Base-by-base conservation (phyloP, 2,329 filamentous ascomycete species). In the Sporothrix pallida region DNA sequence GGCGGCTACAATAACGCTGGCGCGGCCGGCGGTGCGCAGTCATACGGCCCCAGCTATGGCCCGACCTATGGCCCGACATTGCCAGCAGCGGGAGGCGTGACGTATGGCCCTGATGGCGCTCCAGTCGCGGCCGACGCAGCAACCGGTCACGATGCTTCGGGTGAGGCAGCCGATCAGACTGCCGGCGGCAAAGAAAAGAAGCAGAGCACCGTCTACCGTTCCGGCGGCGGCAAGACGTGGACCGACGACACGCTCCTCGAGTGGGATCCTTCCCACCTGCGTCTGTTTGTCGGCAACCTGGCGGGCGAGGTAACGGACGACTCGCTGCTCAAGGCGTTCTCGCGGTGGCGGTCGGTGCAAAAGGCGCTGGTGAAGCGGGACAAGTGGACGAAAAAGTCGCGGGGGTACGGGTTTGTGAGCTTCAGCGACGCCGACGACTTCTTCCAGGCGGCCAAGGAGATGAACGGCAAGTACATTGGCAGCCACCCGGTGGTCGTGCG, bases 391-490 rank as follows among this genome's bases (percentile, higher is more conserved):
- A 96, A 93, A 73, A 99, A 99, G 84, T 97, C 93, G 79, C 97
- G 96, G 81, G 96, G 95, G 0, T 99, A 93, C 80, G 96, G 96
- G 2, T 99, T 99, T 80, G 95, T 99, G 73, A 96, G 93, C 82
- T 98, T 99, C 83, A 92, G 91, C 78, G 93, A 98, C 80, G 93
- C 94, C 44, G 96, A 99, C 81, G 95, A 98, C 80, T 98, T 97
- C 81, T 98, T 99, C 86, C 90, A 93, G 79, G 95, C 96, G 1
- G 95, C 94, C 79, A 94, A 96, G 84, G 95, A 98, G 84, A 98
- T 98, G 96, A 93, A 98, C 79, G 95, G 95, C 78, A 98, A 99
- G 84, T 99, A 99, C 83, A 98, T 99, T 80, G 95, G 97, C 79
- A 98, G 94, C 81, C 96, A 98, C 82, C 96, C 96, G 0, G 93